These are phyloP conservation scores for Epichloe festucae DNA, from an alignment of 2,329 filamentous ascomycete species.

Conservation along the genomic window DNA sequence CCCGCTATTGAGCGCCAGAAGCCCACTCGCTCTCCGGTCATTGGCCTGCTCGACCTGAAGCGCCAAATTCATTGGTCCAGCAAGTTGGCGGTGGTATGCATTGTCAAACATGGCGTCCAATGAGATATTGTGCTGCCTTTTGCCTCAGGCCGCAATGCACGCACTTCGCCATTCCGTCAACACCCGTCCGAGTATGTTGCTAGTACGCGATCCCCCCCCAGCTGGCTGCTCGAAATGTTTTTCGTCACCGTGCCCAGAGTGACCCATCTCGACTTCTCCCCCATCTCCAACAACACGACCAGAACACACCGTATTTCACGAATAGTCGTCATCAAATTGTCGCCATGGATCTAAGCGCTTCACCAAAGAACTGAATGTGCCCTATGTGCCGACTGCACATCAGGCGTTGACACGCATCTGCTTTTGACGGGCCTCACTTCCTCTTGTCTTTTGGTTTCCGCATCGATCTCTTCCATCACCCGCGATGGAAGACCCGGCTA, in stretches of 20 bases:
- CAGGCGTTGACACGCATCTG: not conserved
- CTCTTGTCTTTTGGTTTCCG: not conserved
- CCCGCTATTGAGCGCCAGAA: not conserved
- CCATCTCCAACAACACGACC: constrained; percentile 5
- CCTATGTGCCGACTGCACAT: constrained; percentile 5
- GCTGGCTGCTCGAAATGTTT: constrained; percentile 5
- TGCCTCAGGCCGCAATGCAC: constrained; percentile 10
- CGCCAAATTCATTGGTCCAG: constrained; percentile 1
- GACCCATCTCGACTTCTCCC: constrained; percentile 1
- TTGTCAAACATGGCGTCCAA: constrained; percentile 8
- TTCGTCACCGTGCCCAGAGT: constrained; percentile 7
- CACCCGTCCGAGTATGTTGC: constrained; percentile 6
- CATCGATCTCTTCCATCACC: constrained; percentile 5
- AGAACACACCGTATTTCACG: not conserved
- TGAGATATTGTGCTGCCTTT: not conserved
- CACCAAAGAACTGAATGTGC: constrained; percentile 6
- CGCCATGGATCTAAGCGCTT: constrained; percentile 10
- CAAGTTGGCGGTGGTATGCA: not conserved
- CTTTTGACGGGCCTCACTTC: not conserved
- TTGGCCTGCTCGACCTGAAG: not conserved
- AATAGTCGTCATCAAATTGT: constrained; percentile 5
- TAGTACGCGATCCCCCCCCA: constrained; percentile 9
- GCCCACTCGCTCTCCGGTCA: not conserved
- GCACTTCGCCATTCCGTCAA: not conserved
- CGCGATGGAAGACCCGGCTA: constrained; percentile 41